Evolutionary conservation across 2,329 filamentous ascomycete species (phyloP), one percentile per base, ranked within the genome.

Genomic region (Sordariomycetes sp.): DNA sequence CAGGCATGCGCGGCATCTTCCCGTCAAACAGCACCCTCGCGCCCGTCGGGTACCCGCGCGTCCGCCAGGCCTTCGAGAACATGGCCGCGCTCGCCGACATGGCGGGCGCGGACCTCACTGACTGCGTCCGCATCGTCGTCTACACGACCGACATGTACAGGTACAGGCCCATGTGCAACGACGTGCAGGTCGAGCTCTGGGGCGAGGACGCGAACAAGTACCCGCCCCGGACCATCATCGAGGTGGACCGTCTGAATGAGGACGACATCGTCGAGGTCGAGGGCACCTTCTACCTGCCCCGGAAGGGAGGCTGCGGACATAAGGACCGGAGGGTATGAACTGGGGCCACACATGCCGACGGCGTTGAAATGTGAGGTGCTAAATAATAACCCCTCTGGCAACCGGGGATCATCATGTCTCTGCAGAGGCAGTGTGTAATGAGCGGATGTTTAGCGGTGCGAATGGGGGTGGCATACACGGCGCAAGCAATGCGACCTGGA

Each of bases 251-350:
- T 26, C 25, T 56, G 33, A 57, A 57, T 25, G 46, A 54, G 18
- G 49, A 54, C 29, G 50, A 54, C 21, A 55, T 55, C 29, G 45
- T 53, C 6, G 48, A 54, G 30, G 50, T 54, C 1, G 51, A 55
- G 37, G 51, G 49, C 1, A 55, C 51, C 1, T 54, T 53, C 32
- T 32, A 36, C 24, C 14, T 30, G 27, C 34, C 34, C 15, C 9
- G 15, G 9, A 16, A 30, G 16, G 9, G 27, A 8, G 27, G 27
- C 16, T n/a, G n/a, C n/a, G 9, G 9, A 25, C 9, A 25, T 25
- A 25, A 25, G n/a, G 9, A 25, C n/a, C 23, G 23, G 23, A 9
- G 23, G 23, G n/a, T 25, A 25, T n/a, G n/a, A n/a, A n/a, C n/a
- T n/a, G n/a, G n/a, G n/a, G n/a, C n/a, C n/a, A n/a, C 23, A 25